phyloP scores from a whole-genome alignment of 768 basidiomycete genomes.

The Termitomyces sp. region DNA sequence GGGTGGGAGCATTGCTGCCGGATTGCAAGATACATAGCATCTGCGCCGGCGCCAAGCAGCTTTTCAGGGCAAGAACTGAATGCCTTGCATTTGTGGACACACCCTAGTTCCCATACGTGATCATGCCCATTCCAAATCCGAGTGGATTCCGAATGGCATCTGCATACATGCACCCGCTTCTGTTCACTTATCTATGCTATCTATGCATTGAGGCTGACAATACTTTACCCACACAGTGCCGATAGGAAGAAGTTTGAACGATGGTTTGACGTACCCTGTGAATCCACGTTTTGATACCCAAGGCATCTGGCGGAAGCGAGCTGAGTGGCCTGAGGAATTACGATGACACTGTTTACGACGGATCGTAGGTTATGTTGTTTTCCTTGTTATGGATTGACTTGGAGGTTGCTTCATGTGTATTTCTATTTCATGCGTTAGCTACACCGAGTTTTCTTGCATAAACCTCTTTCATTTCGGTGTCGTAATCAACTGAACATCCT shows the following conservation, averaged over 20 bases:
- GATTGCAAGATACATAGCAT: background rate
- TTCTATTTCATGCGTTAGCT: background rate
- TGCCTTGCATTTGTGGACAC: background rate
- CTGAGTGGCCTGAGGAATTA: constrained; percentile 69
- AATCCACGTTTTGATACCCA: constrained; percentile 75
- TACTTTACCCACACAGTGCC: constrained; percentile 46
- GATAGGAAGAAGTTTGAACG: constrained; percentile 43
- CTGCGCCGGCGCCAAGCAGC: background rate
- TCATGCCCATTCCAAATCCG: constrained; percentile 9
- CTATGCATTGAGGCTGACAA: constrained; percentile 22
- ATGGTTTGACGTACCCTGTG: constrained; percentile 62
- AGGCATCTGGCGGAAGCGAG: constrained; percentile 64
- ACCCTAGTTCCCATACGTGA: background rate
- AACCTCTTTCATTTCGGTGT: background rate
- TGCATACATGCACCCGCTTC: constrained; percentile 1
- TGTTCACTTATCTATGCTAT: constrained; percentile 10
- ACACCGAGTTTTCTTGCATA: background rate
- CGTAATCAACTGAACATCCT: background rate
- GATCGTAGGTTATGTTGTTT: background rate
- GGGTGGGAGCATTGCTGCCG: background rate
- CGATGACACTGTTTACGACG: constrained; percentile 30
- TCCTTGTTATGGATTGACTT: background rate
- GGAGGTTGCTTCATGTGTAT: background rate
- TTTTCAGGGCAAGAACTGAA: constrained; percentile 2
- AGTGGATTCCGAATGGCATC: constrained; percentile 15